These are phyloP conservation scores for Sideroxylon spinosum DNA, from an alignment of 179 eudicot species.

Conservation along the genomic window DNA sequence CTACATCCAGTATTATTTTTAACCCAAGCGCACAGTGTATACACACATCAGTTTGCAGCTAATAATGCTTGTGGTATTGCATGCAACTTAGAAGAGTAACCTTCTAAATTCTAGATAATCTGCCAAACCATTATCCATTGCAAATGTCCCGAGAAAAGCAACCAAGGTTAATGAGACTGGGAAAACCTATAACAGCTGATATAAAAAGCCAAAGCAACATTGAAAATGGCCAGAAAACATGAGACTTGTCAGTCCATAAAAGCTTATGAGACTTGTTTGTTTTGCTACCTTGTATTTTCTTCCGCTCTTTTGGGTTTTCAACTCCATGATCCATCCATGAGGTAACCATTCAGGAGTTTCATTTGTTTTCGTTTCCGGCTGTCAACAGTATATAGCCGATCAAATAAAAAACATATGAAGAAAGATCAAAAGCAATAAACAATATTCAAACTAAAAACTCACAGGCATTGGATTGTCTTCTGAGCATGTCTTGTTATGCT, in stretches of 20 bases:
- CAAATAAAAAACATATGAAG: constrained; percentile 12
- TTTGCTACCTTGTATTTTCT: constrained; percentile 50
- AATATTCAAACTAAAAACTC: constrained; percentile 19
- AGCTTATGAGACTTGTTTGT: not conserved
- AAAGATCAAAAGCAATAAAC: constrained; percentile 14
- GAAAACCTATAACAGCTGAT: not conserved
- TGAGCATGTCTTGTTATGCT: constrained; percentile 20
- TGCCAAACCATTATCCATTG: not conserved
- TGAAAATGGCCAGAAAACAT: not conserved
- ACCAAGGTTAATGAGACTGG: not conserved
- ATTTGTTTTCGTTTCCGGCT: constrained; percentile 30
- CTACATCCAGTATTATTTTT: too few species aligned
- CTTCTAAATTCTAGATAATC: not conserved
- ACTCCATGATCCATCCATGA: constrained; percentile 61
- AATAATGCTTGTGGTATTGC: not conserved
- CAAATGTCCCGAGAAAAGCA: constrained; percentile 7
- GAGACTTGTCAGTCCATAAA: not conserved
- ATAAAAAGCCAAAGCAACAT: not conserved
- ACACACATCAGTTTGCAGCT: not conserved
- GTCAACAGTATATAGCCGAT: constrained; percentile 9
- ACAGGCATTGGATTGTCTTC: constrained; percentile 30
- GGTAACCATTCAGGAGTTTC: constrained; percentile 53
- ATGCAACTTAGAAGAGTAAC: not conserved
- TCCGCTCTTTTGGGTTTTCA: constrained; percentile 39
- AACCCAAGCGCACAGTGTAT: not conserved